Evolutionary conservation across 139 green algal genomes (phyloP).

Genomic region (Trebouxia sp.): DNA sequence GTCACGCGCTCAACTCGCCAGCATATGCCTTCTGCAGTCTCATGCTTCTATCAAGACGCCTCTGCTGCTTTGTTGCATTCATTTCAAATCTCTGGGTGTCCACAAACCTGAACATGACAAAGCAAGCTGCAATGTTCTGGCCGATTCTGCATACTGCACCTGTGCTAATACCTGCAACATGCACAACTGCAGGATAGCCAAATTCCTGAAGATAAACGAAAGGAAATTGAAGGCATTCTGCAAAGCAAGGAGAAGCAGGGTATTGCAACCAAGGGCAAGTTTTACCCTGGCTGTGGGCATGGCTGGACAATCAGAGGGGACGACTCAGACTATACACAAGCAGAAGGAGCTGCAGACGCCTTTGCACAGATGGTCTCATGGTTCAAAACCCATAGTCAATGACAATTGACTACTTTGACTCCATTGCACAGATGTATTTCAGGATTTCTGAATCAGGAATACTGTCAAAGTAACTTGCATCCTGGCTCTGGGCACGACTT

Average conservation of each 20-base stretch:
- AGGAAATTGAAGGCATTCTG: slow-evolving; percentile 16
- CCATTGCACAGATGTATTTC: not conserved
- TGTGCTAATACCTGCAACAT: no score
- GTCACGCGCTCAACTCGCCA: no score
- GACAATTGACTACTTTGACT: not conserved
- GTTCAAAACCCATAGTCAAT: not conserved
- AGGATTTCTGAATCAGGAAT: not conserved
- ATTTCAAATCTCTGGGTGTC: no score
- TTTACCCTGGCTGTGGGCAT: not conserved
- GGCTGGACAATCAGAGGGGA: slow-evolving; percentile 6
- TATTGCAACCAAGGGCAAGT: not conserved
- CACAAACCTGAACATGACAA: no score
- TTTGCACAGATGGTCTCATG: slow-evolving; percentile 1
- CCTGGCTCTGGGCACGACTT: no score
- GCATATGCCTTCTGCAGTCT: no score
- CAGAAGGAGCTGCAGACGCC: not conserved
- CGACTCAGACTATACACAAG: not conserved
- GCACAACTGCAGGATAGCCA: not conserved
- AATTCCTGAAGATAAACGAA: not conserved
- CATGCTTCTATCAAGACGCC: no score
- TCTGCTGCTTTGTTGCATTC: no score
- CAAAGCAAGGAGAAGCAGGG: not conserved
- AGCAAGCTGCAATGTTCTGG: no score
- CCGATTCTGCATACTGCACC: no score
- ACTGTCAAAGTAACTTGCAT: no score